These are phyloP conservation scores for cucumber (Cucumis sativus) DNA, from an alignment of 306 rosid species.

Conservation along the genomic window DNA sequence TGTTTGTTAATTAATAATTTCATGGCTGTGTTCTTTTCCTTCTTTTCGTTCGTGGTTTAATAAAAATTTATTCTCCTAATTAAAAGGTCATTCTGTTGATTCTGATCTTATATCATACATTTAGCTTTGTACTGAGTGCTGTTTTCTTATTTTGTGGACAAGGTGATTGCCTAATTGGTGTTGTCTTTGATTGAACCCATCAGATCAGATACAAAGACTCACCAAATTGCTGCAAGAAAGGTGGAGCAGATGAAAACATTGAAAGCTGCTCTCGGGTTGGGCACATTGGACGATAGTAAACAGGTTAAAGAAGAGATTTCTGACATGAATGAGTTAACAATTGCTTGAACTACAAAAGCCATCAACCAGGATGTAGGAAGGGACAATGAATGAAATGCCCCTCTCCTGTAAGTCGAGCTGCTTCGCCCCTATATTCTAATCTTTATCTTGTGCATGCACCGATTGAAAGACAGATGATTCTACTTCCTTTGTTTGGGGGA, in stretches of 20 bases:
- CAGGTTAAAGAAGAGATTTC: conserved; percentile 32
- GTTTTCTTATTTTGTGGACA: not conserved
- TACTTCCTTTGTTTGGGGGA: too few relatives aligned
- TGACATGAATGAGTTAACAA: conserved; percentile 6
- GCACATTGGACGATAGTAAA: conserved; percentile 34
- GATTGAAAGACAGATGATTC: too few relatives aligned
- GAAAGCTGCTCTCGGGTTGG: conserved; percentile 70
- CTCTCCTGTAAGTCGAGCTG: too few relatives aligned
- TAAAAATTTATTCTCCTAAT: not conserved
- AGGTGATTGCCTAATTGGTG: not conserved
- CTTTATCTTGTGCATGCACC: too few relatives aligned
- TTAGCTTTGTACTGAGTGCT: not conserved
- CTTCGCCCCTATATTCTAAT: too few relatives aligned
- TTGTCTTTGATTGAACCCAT: not conserved
- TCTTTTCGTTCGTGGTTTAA: not conserved
- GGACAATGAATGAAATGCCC: too few relatives aligned
- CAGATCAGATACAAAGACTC: conserved; percentile 86
- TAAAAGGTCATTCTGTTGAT: not conserved
- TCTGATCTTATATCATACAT: not conserved
- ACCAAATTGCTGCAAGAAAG: conserved; percentile 93
- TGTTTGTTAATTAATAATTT: not conserved
- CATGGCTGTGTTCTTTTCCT: not conserved
- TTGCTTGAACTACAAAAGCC: too few relatives aligned
- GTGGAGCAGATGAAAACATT: conserved; percentile 85
- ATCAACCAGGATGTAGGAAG: too few relatives aligned